Base-by-base conservation (phyloP, 805 yeast species). In the Monosporozyma unispora region DNA sequence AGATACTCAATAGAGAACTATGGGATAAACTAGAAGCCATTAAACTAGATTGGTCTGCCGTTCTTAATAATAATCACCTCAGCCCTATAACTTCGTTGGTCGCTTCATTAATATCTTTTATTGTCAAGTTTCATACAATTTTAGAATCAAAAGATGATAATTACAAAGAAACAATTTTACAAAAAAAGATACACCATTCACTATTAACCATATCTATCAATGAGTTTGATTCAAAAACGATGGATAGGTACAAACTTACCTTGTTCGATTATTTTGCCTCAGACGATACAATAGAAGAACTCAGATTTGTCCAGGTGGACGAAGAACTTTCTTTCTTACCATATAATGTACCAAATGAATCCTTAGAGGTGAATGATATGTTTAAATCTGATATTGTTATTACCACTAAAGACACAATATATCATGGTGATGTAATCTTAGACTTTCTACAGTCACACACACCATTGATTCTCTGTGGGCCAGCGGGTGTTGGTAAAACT, bases 401-500 rank as follows among this genome's bases (percentile, higher is more conserved):
- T 9, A 86, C 95, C 0, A 91, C 98, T 0, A 59, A 78, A 0
- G 97, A 89, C 55, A 89, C 96, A 0, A 61, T 74, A 1, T 72
- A 81, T 49, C 86, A 86, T 50, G 91, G 87, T 52, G 61, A 69
- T 1, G 58, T 86, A 10, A 71, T 91, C 1, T 76, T 74, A 48
- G 70, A 81, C 0, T 63, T 85, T 2, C 58, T 90, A 35, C 70
- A 71, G 31, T 77, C 78, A 43, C 82, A 77, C 48, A 68, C 69
- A 38, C 79, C 95, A 0, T 62, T 87, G 16, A 70, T 91, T 25
- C 70, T 91, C 21, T 88, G 96, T 66, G 98, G 98, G 2, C 98
- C 98, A 0, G 97, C 98, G 0, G 98, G 98, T 3, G 84, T 96
- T 0, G 98, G 98, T 50, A 91, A 91, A 62, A 90, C 98, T 0